Conservation (phyloP, 805 yeast genomes). For the Kodamaea kaohsiungensis region DNA sequence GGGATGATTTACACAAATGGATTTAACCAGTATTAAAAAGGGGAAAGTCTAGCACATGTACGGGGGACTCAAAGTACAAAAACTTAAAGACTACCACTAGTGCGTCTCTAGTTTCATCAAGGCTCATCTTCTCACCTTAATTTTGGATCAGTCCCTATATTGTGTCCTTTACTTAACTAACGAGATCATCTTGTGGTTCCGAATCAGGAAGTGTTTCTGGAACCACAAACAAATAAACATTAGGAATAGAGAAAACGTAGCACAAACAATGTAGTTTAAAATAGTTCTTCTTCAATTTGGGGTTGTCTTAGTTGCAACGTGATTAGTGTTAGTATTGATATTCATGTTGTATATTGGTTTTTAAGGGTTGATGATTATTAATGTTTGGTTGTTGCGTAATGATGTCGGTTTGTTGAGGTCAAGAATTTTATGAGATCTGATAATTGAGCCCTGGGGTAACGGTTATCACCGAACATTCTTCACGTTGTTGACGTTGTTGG, state of each 20-base stretch:
- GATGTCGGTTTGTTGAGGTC: too few relatives aligned
- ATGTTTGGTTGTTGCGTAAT: too few relatives aligned
- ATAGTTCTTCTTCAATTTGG: background rate
- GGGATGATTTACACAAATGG: background rate
- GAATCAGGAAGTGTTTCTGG: slow-evolving; percentile 3
- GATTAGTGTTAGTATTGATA: background rate
- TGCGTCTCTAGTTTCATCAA: background rate
- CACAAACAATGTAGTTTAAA: background rate
- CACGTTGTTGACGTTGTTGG: background rate
- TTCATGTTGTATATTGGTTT: background rate
- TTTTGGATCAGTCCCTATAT: background rate
- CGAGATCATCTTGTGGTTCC: slow-evolving; percentile 2
- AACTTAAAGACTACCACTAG: background rate
- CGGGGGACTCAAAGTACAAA: background rate
- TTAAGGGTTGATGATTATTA: background rate
- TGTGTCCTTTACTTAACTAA: background rate
- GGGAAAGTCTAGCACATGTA: background rate
- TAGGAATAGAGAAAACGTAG: background rate
- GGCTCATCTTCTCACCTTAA: background rate
- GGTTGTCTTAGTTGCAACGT: background rate
- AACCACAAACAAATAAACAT: slow-evolving; percentile 4
- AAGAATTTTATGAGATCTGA: background rate
- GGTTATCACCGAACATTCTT: background rate
- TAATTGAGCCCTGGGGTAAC: background rate
- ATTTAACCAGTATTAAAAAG: background rate